These are phyloP conservation scores for Neofusicoccum ribis DNA, from an alignment of 2,329 filamentous ascomycete genomes.

Conservation along the genomic window DNA sequence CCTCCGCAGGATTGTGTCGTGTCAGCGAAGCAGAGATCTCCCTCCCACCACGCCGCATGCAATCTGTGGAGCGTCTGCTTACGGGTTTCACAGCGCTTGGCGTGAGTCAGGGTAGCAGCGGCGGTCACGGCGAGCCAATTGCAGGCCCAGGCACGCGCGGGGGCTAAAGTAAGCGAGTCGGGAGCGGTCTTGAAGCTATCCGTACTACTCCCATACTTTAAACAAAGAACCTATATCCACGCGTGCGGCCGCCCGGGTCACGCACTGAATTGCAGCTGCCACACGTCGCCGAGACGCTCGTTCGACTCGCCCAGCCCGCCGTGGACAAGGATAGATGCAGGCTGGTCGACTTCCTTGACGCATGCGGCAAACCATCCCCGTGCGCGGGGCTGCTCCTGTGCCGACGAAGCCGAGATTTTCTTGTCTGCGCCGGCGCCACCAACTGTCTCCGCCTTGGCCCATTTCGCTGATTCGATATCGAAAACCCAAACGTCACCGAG, in stretches of 20 bases:
- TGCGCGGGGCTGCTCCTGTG: constrained; percentile 34
- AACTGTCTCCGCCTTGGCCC: constrained; percentile 31
- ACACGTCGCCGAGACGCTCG: constrained; percentile 52
- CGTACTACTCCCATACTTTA: not conserved
- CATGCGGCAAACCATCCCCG: constrained; percentile 59
- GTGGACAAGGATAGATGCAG: constrained; percentile 46
- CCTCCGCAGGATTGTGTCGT: not conserved
- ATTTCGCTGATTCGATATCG: constrained; percentile 37
- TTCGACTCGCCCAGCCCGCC: constrained; percentile 56
- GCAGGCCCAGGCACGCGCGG: not conserved
- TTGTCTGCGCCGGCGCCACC: constrained; percentile 27
- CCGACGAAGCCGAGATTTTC: constrained; percentile 3
- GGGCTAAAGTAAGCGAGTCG: constrained; percentile 5
- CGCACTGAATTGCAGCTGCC: constrained; percentile 41
- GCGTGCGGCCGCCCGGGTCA: not conserved
- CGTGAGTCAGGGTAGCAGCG: not conserved
- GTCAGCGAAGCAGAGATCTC: not conserved
- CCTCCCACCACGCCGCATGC: constrained; percentile 1
- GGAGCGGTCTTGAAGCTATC: not conserved
- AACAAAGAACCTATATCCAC: not conserved
- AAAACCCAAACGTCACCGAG: constrained; percentile 53
- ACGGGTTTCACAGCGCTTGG: constrained; percentile 4
- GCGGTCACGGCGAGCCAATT: constrained; percentile 3
- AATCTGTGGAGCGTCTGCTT: not conserved
- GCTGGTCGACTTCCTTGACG: constrained; percentile 32